Percentiles rank a stretch among this genome's conserved stretches.
Evolutionary conservation across 192 early-diverging fungal species (phyloP).

Genomic region (Kappamyces sp.): DNA sequence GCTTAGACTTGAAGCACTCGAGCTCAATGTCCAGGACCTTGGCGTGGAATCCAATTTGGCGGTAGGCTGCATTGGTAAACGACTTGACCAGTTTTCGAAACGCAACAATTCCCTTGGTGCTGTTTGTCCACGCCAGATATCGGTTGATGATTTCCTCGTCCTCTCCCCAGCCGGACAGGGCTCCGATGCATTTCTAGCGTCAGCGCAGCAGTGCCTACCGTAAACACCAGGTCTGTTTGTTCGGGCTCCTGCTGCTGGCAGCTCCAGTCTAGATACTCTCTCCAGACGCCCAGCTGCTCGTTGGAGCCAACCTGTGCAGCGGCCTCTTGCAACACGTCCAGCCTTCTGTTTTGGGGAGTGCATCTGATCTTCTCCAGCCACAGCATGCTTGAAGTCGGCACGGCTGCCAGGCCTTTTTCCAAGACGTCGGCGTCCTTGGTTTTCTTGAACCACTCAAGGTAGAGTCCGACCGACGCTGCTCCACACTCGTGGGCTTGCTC

Average conservation of each 20-base stretch:
- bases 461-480: slow-evolving; percentile 42
- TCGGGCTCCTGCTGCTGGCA: slow-evolving; percentile 32
- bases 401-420: slow-evolving; percentile 24
- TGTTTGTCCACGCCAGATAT: slow-evolving; percentile 57
- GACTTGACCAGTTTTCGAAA: slow-evolving; percentile 7
- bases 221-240: slow-evolving; percentile 27
- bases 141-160: slow-evolving; percentile 47
- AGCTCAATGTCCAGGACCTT: background rate
- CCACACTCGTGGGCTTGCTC: slow-evolving; percentile 38
- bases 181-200: slow-evolving; percentile 43
- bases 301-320: background rate
- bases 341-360: background rate
- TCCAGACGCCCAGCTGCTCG: slow-evolving; percentile 42
- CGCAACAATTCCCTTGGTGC: background rate
- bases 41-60: background rate
- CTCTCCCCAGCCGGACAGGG: slow-evolving; percentile 34
- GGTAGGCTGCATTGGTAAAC: background rate
- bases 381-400: slow-evolving; percentile 34
- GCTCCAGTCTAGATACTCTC: slow-evolving; percentile 35
- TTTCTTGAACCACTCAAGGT: slow-evolving; percentile 44
- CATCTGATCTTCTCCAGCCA: slow-evolving; percentile 35
- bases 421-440: slow-evolving; percentile 29
- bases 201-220: slow-evolving; percentile 41
- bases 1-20: background rate
- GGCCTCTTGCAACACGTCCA: background rate